Evolutionary conservation across 345 rosid species (phyloP), one percentile per base, ranked within the genome.

Genomic region (Lepidium sativum): DNA sequence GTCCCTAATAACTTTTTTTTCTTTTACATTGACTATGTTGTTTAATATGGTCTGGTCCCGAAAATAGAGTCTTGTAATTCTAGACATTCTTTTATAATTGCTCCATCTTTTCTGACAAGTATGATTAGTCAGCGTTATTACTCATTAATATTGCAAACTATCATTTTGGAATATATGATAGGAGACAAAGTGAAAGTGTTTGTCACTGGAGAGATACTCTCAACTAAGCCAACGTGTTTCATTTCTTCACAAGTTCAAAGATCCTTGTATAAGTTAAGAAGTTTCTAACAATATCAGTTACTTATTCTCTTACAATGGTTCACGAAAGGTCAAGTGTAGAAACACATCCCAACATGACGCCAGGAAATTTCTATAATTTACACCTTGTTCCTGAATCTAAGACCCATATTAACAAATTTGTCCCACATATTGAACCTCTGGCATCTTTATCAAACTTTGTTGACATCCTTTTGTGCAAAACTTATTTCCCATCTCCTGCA

Each of bases 11-110:
- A 35, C 50, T 38, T 38, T 54, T 17, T 29, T 38, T 43, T 18
- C 27, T 43, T 44, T 47, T 25, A 38, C 34, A 32, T 70, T 64
- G 75, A 38, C 32, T 27, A 63, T 47, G 44, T 56, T 63, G 32
- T 71, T n/a, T 63, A 20, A 47, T 29, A 6, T 38, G 48, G 45
- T 60, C 54, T 25, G 31, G 61, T 51, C 54, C 54, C 52, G 31
- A 23, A 15, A 33, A 31, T 9, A 13, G n/a, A n/a, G 6, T 53
- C 48, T 52, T 70, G 74, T 53, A 61, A 69, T 61, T 34, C 39
- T 63, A 54, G 52, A 20, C 29, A 47, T 61, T 53, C 56, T 53
- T 52, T 48, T 35, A 21, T 25, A 8, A 32, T 39, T 51, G 45
- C 16, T 51, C 31, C 5, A 58, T 38, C n/a, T 42, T 39, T 49